Evolutionary conservation across 2,329 filamentous ascomycete genomes (phyloP).

Genomic region (Colletotrichum sp.): DNA sequence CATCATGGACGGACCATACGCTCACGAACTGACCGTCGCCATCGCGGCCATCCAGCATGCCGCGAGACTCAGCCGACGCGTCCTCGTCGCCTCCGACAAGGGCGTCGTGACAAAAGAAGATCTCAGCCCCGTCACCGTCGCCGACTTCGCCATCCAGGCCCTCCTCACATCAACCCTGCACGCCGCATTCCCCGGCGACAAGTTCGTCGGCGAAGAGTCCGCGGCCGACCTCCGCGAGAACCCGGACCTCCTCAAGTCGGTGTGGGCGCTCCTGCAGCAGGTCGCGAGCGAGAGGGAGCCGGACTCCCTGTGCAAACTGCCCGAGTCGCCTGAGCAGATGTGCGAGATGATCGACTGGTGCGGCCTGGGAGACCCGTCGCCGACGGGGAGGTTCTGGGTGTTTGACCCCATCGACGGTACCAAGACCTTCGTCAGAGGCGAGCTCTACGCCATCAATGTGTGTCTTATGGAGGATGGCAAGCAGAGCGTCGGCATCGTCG

Average conservation of each 20-base stretch:
- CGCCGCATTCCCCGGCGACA: constrained; percentile 53
- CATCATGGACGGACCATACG: constrained; percentile 47
- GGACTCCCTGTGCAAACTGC: constrained; percentile 33
- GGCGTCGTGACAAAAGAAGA: constrained; percentile 58
- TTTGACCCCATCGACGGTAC: constrained; percentile 68
- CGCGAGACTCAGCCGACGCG: constrained; percentile 52
- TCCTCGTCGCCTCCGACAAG: constrained; percentile 53
- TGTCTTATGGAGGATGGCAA: constrained; percentile 54
- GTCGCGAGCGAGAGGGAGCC: constrained; percentile 31
- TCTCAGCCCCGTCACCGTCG: constrained; percentile 62
- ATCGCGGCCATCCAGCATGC: constrained; percentile 49
- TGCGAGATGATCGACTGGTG: constrained; percentile 60
- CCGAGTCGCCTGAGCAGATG: constrained; percentile 46
- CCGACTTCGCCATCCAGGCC: constrained; percentile 64
- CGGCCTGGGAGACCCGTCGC: constrained; percentile 40
- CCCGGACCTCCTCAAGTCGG: constrained; percentile 45
- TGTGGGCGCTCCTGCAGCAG: constrained; percentile 50
- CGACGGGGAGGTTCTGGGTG: constrained; percentile 54
- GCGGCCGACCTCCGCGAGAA: constrained; percentile 51
- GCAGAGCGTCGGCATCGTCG: constrained; percentile 56
- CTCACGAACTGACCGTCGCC: constrained; percentile 46
- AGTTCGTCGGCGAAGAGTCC: constrained; percentile 62
- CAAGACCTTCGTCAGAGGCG: constrained; percentile 57
- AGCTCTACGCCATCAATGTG: constrained; percentile 64
- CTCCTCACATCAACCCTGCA: constrained; percentile 57